These are phyloP conservation scores for Stephania yunnanensis DNA, from an alignment of 164 flowering plant genomes.

Conservation along the genomic window DNA sequence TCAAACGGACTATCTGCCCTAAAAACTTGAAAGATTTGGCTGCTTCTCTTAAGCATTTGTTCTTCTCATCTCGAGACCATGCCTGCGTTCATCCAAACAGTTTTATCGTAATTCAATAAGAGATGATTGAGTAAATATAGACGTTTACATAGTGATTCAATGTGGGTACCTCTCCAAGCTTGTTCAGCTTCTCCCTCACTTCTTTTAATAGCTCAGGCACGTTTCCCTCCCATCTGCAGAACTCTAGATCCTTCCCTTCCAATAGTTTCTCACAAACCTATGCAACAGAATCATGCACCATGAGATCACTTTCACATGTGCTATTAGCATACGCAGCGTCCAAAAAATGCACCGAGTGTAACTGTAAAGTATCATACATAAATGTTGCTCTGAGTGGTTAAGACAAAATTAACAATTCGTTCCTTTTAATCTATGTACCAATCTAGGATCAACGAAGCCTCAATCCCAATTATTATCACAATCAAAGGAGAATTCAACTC, in stretches of 20 bases:
- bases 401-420: not conserved
- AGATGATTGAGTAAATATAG: not conserved
- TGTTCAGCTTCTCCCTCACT: slow-evolving; percentile 76
- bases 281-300: not conserved
- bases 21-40: slow-evolving; percentile 59
- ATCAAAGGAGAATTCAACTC: too few species aligned
- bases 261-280: slow-evolving; percentile 69
- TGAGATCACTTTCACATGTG: not conserved
- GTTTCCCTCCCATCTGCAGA: slow-evolving; percentile 76
- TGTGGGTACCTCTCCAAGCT: slow-evolving; percentile 63
- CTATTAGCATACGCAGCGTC: not conserved
- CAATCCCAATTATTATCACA: not conserved
- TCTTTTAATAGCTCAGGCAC: slow-evolving; percentile 49
- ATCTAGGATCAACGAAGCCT: not conserved
- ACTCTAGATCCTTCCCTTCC: slow-evolving; percentile 65
- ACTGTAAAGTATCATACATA: not conserved
- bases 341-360: not conserved
- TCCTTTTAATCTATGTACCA: not conserved
- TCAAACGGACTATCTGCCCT: slow-evolving; percentile 82
- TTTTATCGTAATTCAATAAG: not conserved
- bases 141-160: not conserved
- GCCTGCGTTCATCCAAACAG: slow-evolving; percentile 39
- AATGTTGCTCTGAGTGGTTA: not conserved
- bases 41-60: slow-evolving; percentile 80
- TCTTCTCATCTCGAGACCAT: slow-evolving; percentile 77